A percentile compares a stretch with the other conserved stretches of the same genome.
Conservation (phyloP, 2,329 filamentous ascomycete species). For the Alternaria arborescens region DNA sequence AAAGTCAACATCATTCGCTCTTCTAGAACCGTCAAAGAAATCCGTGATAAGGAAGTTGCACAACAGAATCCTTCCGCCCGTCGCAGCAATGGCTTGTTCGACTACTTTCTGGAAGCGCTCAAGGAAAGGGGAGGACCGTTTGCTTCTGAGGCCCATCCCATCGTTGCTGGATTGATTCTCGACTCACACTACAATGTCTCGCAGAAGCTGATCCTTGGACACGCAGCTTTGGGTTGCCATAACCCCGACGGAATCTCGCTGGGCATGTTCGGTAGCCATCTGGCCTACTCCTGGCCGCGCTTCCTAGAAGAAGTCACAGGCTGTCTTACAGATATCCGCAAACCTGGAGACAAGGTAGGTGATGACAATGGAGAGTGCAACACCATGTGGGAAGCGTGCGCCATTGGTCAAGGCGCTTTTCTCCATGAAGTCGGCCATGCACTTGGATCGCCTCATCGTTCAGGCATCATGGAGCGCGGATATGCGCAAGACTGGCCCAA, state of each 20-base stretch:
- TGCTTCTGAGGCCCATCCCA: slow-evolving; percentile 59
- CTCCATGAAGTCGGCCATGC: slow-evolving; percentile 52
- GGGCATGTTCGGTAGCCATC: slow-evolving; percentile 38
- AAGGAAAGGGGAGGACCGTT: slow-evolving; percentile 37
- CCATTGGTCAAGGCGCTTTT: slow-evolving; percentile 51
- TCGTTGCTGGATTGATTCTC: slow-evolving; percentile 45
- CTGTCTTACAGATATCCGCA: slow-evolving; percentile 46
- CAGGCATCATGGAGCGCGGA: slow-evolving; percentile 47
- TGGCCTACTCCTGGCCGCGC: slow-evolving; percentile 43
- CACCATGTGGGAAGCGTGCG: slow-evolving; percentile 58
- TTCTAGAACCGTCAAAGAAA: slow-evolving; percentile 34
- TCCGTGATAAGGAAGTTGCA: slow-evolving; percentile 28
- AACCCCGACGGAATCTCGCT: slow-evolving; percentile 36
- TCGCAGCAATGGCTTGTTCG: slow-evolving; percentile 23
- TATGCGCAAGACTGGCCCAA: slow-evolving; percentile 50
- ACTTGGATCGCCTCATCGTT: slow-evolving; percentile 44
- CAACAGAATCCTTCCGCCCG: slow-evolving; percentile 31
- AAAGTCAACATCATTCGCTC: slow-evolving; percentile 40
- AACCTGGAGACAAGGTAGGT: slow-evolving; percentile 48
- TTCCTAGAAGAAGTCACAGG: slow-evolving; percentile 40
- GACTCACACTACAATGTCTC: slow-evolving; percentile 39
- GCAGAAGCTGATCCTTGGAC: slow-evolving; percentile 32
- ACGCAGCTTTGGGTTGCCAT: slow-evolving; percentile 39
- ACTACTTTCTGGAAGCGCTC: slow-evolving; percentile 37
- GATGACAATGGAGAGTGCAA: slow-evolving; percentile 50